Evolutionary conservation across 305 asterid species (phyloP).

Genomic region (Rubia peregrina): DNA sequence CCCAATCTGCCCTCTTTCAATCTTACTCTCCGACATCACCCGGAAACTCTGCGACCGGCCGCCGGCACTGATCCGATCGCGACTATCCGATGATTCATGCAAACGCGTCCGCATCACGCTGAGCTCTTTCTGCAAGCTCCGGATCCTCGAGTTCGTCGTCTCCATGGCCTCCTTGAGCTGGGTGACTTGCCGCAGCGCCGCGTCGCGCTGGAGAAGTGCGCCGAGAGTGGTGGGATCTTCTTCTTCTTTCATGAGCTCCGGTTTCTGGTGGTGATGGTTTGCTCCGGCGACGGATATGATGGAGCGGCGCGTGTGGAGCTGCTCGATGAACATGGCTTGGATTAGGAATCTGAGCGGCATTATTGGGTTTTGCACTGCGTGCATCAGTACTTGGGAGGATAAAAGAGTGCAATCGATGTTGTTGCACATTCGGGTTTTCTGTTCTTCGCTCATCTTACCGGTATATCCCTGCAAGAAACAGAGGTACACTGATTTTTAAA

Average conservation of each 20-base stretch:
- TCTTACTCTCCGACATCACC: conserved; percentile 26
- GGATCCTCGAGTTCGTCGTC: conserved; percentile 57
- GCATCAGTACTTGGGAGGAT: conserved; percentile 56
- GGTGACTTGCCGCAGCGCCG: conserved; percentile 60
- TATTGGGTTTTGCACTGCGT: conserved; percentile 75
- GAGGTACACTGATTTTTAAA: not conserved
- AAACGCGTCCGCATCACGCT: conserved; percentile 45
- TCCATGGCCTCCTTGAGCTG: conserved; percentile 55
- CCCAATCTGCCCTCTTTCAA: conserved; percentile 29
- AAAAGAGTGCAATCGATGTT: conserved; percentile 59
- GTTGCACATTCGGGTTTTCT: conserved; percentile 57
- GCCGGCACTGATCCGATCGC: conserved; percentile 14
- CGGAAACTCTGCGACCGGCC: conserved; percentile 41
- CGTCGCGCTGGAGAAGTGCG: conserved; percentile 63
- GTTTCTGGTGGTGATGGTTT: conserved; percentile 10
- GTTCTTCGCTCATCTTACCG: conserved; percentile 40
- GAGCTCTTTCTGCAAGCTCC: conserved; percentile 57
- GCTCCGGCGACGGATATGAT: conserved; percentile 44
- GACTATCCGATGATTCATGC: conserved; percentile 32
- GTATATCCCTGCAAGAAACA: conserved; percentile 35
- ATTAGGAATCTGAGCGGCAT: conserved; percentile 76
- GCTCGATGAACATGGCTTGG: conserved; percentile 94
- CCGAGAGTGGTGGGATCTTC: conserved; percentile 42
- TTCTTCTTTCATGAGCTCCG: not conserved
- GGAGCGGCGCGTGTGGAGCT: conserved; percentile 73